Evolutionary conservation across 768 basidiomycete species (phyloP), one percentile per base, ranked within the genome.

Genomic region (Tubosaeta brunneosetosa): DNA sequence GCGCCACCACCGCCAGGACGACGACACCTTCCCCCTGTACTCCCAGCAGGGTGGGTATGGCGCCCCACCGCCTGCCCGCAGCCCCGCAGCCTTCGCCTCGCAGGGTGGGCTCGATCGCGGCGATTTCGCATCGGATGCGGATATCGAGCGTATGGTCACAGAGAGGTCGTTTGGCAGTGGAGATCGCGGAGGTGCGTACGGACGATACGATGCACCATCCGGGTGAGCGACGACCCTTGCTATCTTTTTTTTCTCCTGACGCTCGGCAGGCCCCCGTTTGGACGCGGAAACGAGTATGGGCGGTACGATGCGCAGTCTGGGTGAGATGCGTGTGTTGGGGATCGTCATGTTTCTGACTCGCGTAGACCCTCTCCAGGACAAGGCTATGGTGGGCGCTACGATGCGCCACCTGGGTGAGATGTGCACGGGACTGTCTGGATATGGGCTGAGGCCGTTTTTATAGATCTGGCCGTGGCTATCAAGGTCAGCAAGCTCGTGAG

Each of bases 41-140:
- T 43, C 43, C 32, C 44, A 38, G 4, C 3, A 22, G 14, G 43
- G 36, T 11, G 34, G 22, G 0, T 33, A 19, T 0, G 51, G 31
- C 6, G 47, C 50, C 1, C 64, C 55, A 3, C 1, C 59, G 2
- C 40, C 50, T 5, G 19, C 3, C 3, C 55, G 47, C 17, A 45
- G 44, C 0, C 1, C 31, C 1, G 12, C 25, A 11, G 59, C 1
- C 25, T n/a, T 43, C 9, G 19, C 13, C 4, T 49, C 55, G 29
- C 58, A 16, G 13, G 58, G 61, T 4, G 66, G 57, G 6, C 46
- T 65, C 16, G 57, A 53, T 42, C 61, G 55, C 1, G 51, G 42
- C n/a, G 66, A 67, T 59, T 69, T 69, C 43, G 66, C 61, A 46
- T 56, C 66, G 43, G 66, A 67, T 55, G 63, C 42, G 4, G 66